These are phyloP conservation scores for Coniosporium apollinis DNA, from an alignment of 495 filamentous ascomycete genomes.

Conservation along the genomic window DNA sequence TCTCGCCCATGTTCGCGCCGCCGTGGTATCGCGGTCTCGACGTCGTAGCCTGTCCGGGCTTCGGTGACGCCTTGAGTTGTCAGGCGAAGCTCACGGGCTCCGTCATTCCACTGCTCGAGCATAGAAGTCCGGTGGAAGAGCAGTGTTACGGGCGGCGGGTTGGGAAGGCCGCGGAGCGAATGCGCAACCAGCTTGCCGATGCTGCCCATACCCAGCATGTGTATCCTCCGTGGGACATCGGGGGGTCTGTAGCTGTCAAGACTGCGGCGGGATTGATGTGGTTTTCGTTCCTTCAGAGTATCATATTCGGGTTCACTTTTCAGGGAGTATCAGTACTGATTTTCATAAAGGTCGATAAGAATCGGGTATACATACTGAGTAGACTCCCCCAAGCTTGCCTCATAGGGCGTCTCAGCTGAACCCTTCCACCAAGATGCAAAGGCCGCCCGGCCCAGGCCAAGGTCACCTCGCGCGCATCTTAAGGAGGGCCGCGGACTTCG, in stretches of 20 bases:
- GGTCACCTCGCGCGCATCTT: constrained; percentile 14
- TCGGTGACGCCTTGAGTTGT: constrained; percentile 24
- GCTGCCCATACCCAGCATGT: constrained; percentile 43
- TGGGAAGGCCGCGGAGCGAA: constrained; percentile 34
- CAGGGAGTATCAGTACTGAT: neutral
- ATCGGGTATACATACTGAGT: neutral
- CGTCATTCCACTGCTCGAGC: constrained; percentile 20
- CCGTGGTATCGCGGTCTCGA: constrained; percentile 27
- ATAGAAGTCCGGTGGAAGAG: constrained; percentile 30
- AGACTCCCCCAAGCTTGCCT: neutral
- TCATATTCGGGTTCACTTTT: too few species aligned
- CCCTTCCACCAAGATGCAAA: constrained; percentile 10
- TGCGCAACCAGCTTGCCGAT: constrained; percentile 45
- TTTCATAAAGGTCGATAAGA: neutral
- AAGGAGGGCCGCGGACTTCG: constrained; percentile 11
- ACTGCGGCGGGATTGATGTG: neutral
- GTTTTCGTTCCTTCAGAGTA: neutral
- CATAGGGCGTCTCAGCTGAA: too few species aligned
- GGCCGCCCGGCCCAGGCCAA: constrained; percentile 13
- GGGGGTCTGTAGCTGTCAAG: neutral
- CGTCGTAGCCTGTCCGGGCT: constrained; percentile 29
- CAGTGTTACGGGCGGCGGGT: constrained; percentile 43
- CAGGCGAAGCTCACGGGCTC: constrained; percentile 20
- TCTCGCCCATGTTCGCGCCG: constrained; percentile 9
- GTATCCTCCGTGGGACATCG: constrained; percentile 26